Evolutionary conservation across 768 basidiomycete species (phyloP).

Genomic region (Cyclocybe cylindracea): DNA sequence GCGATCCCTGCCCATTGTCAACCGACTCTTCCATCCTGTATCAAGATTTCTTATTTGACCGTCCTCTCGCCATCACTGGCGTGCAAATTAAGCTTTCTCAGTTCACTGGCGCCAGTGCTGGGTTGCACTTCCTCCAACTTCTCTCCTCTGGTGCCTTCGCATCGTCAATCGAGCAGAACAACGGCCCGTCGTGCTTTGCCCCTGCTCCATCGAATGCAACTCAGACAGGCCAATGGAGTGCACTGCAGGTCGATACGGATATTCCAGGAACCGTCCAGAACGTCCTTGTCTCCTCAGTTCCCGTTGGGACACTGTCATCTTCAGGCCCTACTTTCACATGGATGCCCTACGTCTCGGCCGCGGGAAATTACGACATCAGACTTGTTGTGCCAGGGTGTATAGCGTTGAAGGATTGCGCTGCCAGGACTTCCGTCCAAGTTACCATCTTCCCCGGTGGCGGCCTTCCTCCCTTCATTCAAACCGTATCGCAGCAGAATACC

Average conservation of each 20-base stretch:
- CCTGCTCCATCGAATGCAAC: conserved; percentile 71
- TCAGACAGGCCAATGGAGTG: conserved; percentile 70
- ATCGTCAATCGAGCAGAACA: conserved; percentile 63
- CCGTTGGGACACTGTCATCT: conserved; percentile 60
- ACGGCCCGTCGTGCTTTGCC: conserved; percentile 74
- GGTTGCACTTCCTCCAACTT: conserved; percentile 89
- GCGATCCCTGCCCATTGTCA: conserved; percentile 75
- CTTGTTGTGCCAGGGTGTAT: conserved; percentile 87
- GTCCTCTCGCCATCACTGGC: conserved; percentile 73
- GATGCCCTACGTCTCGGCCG: conserved; percentile 89
- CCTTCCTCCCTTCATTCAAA: conserved; percentile 64
- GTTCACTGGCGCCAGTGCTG: conserved; percentile 76
- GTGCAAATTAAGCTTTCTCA: conserved; percentile 80
- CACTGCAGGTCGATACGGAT: conserved; percentile 61
- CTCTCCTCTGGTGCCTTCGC: conserved; percentile 92
- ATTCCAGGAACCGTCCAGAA: conserved; percentile 81
- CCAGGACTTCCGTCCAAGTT: conserved; percentile 80
- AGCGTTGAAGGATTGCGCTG: conserved; percentile 74
- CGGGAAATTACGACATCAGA: conserved; percentile 84
- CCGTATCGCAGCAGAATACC: conserved; percentile 70
- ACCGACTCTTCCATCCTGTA: conserved; percentile 77
- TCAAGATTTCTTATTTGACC: conserved; percentile 90
- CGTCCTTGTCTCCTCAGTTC: conserved; percentile 68
- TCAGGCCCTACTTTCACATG: conserved; percentile 83
- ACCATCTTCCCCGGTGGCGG: conserved; percentile 79